A percentile compares a stretch with the other conserved stretches of the same genome.
Conservation (phyloP, 495 filamentous ascomycete genomes). For the Staphylotrichum tortipilum region DNA sequence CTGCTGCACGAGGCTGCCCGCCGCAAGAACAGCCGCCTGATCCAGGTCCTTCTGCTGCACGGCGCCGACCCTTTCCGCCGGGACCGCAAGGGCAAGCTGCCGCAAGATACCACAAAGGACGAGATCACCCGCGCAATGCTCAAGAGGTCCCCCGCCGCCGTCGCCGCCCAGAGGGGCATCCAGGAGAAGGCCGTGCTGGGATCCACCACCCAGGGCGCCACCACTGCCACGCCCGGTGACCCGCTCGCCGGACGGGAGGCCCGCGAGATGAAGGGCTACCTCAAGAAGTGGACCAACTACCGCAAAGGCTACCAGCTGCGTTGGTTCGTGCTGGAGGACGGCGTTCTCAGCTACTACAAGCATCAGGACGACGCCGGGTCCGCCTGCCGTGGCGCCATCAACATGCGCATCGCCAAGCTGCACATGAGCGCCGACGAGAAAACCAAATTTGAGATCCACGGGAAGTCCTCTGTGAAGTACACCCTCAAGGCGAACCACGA, state of each 20-base stretch:
- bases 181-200: constrained; percentile 95
- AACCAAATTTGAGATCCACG: constrained; percentile 91
- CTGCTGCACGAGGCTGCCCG: constrained; percentile 89
- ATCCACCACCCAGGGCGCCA: constrained; percentile 49
- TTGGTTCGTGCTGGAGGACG: constrained; percentile 97
- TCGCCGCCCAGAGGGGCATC: constrained; percentile 86
- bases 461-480: constrained; percentile 98
- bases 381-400: constrained; percentile 93
- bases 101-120: constrained; percentile 96
- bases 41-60: constrained; percentile 82
- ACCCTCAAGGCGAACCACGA: constrained; percentile 94
- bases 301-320: constrained; percentile 90
- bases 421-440: constrained; percentile 97
- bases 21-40: constrained; percentile 71
- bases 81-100: constrained; percentile 89
- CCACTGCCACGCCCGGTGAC: constrained; percentile 50
- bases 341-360: constrained; percentile 97
- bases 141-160: constrained; percentile 89
- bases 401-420: constrained; percentile 91
- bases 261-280: constrained; percentile 93
- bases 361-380: constrained; percentile 93
- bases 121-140: constrained; percentile 77
- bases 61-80: constrained; percentile 96
- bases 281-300: constrained; percentile 99
- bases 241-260: constrained; percentile 71